Percentiles rank a stretch among this genome's conserved stretches.
Conservation (phyloP, 2,329 filamentous ascomycete genomes). For the Xylaria arbuscula region DNA sequence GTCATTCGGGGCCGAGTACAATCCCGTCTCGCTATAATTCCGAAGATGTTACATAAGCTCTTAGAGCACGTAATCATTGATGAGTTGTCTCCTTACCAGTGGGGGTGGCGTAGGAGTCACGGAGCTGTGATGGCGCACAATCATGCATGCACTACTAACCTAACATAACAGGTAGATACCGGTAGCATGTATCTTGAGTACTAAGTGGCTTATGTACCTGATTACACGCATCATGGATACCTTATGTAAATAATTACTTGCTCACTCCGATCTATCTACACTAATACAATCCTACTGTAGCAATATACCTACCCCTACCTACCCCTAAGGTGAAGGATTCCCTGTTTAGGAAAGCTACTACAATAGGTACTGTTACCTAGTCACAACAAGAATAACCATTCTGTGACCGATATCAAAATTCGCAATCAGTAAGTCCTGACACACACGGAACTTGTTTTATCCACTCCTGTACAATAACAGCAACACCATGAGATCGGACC, state of each 20-base stretch:
- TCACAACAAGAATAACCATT: slow-evolving; percentile 24
- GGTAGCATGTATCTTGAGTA: background rate
- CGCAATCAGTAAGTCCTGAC: background rate
- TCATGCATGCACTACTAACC: background rate
- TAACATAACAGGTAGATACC: background rate
- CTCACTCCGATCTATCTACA: no score
- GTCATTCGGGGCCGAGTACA: background rate
- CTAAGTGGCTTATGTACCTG: no score
- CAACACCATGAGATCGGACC: background rate
- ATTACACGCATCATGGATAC: no score
- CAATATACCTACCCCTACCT: no score
- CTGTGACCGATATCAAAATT: slow-evolving; percentile 16
- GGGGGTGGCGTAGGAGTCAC: slow-evolving; percentile 17
- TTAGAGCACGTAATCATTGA: slow-evolving; percentile 29
- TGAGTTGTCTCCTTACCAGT: slow-evolving; percentile 24
- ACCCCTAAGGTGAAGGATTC: background rate
- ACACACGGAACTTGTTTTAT: background rate
- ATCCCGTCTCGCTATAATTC: background rate
- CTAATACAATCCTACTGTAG: no score
- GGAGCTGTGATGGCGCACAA: slow-evolving; percentile 3
- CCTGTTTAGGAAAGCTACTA: background rate
- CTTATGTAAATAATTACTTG: no score
- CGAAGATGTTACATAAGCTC: slow-evolving; percentile 14
- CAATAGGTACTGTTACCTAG: slow-evolving; percentile 7
- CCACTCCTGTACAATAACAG: background rate